A percentile compares a stretch with the other conserved stretches of the same genome.
Conservation (phyloP, 2,329 filamentous ascomycete species). For the Colletotrichum aenigma region DNA sequence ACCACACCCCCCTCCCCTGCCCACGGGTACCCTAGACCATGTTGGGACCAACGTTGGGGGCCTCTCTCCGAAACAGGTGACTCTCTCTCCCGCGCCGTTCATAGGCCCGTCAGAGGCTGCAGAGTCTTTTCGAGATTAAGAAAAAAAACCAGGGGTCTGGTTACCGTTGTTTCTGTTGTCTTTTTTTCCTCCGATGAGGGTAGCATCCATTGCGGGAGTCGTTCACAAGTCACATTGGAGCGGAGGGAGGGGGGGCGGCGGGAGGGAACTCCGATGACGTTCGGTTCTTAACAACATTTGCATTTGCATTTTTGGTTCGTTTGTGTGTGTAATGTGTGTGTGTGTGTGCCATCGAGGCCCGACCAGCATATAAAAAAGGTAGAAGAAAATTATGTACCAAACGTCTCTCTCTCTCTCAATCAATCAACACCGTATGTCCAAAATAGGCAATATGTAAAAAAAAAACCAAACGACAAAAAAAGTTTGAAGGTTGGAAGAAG, state of each 20-base stretch:
- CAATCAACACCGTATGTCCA: background rate
- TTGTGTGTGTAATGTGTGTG: background rate
- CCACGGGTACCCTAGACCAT: background rate
- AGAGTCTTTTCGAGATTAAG: background rate
- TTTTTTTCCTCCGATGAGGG: background rate
- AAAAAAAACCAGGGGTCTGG: background rate
- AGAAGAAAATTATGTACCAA: background rate
- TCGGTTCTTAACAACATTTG: background rate
- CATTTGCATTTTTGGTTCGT: background rate
- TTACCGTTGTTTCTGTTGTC: background rate
- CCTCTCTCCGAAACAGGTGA: background rate
- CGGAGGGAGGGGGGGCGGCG: no score
- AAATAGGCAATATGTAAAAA: background rate
- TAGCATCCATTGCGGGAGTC: background rate
- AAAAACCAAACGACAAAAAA: background rate
- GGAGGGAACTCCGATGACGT: background rate
- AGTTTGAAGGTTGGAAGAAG: background rate
- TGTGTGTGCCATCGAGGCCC: background rate
- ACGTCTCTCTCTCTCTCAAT: background rate
- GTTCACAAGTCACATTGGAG: background rate
- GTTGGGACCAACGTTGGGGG: background rate
- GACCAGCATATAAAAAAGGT: background rate
- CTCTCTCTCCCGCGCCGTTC: background rate
- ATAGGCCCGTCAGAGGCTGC: background rate
- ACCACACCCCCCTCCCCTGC: background rate